A percentile compares a stretch with the other conserved stretches of the same genome.
Conservation (phyloP, 768 basidiomycete species). For the Gymnopilus junonius region DNA sequence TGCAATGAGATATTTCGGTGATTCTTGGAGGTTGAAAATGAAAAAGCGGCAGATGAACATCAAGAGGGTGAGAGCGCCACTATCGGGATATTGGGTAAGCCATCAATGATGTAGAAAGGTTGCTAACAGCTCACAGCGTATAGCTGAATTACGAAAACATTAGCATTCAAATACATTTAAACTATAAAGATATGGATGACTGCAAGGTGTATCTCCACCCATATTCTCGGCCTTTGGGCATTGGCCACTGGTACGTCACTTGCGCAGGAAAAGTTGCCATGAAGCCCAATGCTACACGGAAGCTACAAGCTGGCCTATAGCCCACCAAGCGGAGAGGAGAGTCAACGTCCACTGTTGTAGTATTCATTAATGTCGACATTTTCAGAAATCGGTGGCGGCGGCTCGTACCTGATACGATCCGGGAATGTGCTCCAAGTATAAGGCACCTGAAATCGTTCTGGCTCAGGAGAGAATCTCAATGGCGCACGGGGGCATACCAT, state of each 20-base stretch:
- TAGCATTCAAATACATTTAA: not conserved
- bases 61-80: not conserved
- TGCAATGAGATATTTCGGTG: constrained; percentile 3
- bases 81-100: not conserved
- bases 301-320: not conserved
- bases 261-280: constrained; percentile 2
- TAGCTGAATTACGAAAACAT: not conserved
- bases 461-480: not conserved
- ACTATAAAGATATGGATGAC: not conserved
- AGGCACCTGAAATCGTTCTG: not conserved
- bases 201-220: constrained; percentile 2
- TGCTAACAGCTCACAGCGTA: not conserved
- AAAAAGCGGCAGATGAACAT: constrained; percentile 4
- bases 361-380: not conserved
- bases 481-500: not conserved
- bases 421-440: not conserved
- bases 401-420: not conserved
- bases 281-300: constrained; percentile 2
- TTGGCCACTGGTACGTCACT: not conserved
- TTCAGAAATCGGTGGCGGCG: not conserved
- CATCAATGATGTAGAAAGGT: not conserved
- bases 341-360: constrained; percentile 2
- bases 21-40: not conserved
- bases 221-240: not conserved
- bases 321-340: constrained; percentile 4